Evolutionary conservation across 495 filamentous ascomycete genomes (phyloP).

Genomic region (Neurospora sp.): DNA sequence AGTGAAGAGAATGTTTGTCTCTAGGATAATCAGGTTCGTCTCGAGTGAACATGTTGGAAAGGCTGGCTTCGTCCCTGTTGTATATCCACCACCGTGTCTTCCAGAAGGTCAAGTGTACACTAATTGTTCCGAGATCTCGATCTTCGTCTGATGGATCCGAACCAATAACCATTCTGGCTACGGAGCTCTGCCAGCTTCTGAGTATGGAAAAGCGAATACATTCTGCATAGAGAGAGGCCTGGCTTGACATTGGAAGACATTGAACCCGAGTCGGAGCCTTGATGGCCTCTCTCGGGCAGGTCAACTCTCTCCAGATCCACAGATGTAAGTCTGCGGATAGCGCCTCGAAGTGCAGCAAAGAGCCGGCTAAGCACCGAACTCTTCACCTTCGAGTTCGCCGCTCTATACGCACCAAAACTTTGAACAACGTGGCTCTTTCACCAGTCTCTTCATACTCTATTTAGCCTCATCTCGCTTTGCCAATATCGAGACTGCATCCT

Average conservation of each 20-base stretch:
- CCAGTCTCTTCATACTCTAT: constrained; percentile 9
- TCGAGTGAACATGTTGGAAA: not conserved
- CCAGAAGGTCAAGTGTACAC: not conserved
- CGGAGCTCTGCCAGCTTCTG: not conserved
- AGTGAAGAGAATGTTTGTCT: not conserved
- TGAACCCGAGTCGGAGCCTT: no score
- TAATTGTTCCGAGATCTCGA: not conserved
- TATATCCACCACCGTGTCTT: not conserved
- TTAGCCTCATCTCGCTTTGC: constrained; percentile 26
- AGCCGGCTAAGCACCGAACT: not conserved
- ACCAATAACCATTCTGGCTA: not conserved
- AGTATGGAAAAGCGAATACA: not conserved
- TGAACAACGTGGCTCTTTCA: not conserved
- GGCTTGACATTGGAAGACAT: no score
- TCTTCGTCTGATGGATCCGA: not conserved
- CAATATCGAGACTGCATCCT: not conserved
- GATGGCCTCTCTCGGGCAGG: not conserved
- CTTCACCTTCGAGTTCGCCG: not conserved
- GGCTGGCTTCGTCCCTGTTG: no score
- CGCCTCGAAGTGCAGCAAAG: not conserved
- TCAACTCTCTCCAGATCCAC: not conserved
- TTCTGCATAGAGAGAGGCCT: no score
- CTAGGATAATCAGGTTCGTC: not conserved
- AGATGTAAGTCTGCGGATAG: not conserved
- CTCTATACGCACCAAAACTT: not conserved